Conservation (phyloP, 495 filamentous ascomycete genomes). For the Neurospora sp. region DNA sequence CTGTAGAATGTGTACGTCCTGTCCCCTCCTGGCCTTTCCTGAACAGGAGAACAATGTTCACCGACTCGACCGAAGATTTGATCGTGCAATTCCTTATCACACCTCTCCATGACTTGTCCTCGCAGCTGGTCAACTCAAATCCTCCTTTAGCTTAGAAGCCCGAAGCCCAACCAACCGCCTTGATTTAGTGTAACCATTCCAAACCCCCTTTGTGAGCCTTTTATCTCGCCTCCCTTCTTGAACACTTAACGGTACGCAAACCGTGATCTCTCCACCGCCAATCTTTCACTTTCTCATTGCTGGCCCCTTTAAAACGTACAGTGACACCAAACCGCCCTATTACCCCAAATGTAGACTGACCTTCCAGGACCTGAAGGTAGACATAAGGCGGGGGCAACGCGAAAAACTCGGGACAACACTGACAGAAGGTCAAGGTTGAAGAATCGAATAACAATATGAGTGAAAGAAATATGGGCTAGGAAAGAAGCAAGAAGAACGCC, state of each 20-base stretch:
- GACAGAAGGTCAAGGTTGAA: neutral
- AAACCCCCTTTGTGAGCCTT: neutral
- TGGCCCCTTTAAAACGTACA: neutral
- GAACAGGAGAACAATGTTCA: neutral
- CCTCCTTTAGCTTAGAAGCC: neutral
- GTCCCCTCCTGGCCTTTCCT: neutral
- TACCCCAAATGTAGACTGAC: neutral
- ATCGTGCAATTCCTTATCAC: neutral
- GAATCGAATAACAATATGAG: neutral
- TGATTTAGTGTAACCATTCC: neutral
- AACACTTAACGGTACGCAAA: neutral
- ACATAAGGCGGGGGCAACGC: neutral
- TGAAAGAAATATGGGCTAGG: neutral
- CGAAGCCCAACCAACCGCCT: neutral
- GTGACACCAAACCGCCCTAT: neutral
- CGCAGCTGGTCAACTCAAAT: neutral
- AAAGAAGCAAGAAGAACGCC: constrained; percentile 10
- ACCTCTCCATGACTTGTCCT: neutral
- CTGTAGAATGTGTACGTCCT: neutral
- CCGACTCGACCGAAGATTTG: neutral
- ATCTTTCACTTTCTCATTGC: neutral
- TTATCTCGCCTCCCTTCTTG: neutral
- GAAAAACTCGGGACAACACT: neutral
- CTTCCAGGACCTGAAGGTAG: neutral
- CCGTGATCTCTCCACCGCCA: neutral